Conservation (phyloP, 1,284 basidiomycete genomes). For the Sphaerobolus stellatus region DNA sequence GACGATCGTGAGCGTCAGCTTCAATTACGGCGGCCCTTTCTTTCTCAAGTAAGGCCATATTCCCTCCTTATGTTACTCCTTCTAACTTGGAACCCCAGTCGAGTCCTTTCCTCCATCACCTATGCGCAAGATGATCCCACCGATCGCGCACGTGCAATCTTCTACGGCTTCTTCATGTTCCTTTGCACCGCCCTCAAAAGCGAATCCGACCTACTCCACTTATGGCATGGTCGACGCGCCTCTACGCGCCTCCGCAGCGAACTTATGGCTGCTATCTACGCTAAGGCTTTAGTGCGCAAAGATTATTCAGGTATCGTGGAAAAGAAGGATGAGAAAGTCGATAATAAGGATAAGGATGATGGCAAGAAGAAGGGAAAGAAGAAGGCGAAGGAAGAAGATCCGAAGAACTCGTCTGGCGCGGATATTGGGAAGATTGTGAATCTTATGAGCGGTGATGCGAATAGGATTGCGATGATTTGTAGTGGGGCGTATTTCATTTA, state of each 20-base stretch:
- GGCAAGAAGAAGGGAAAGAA: constrained; percentile 17
- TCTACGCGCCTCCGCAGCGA: constrained; percentile 67
- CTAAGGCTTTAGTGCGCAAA: constrained; percentile 84
- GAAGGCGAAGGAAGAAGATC: constrained; percentile 43
- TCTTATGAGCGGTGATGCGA: constrained; percentile 58
- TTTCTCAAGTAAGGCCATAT: constrained; percentile 53
- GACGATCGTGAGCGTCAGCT: constrained; percentile 61
- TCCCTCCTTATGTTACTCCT: too few relatives aligned
- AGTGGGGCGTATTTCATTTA: constrained; percentile 12
- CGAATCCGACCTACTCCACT: constrained; percentile 71
- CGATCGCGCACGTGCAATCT: constrained; percentile 60
- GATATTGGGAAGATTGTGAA: constrained; percentile 79
- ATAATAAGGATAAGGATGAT: too few relatives aligned
- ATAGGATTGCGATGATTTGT: constrained; percentile 5
- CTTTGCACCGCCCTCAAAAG: constrained; percentile 59
- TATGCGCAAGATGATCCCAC: constrained; percentile 34
- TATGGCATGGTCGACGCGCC: constrained; percentile 77
- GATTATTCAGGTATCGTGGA: constrained; percentile 80
- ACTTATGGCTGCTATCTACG: constrained; percentile 83
- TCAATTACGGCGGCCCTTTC: constrained; percentile 70
- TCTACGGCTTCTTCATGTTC: constrained; percentile 71
- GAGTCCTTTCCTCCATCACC: too few relatives aligned
- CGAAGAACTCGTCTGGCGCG: constrained; percentile 57
- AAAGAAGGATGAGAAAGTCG: constrained; percentile 44
- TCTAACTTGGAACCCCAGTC: too few relatives aligned